Base-by-base conservation (phyloP, 352 stramenopile species). In the Globisporangium abappressorium region DNA sequence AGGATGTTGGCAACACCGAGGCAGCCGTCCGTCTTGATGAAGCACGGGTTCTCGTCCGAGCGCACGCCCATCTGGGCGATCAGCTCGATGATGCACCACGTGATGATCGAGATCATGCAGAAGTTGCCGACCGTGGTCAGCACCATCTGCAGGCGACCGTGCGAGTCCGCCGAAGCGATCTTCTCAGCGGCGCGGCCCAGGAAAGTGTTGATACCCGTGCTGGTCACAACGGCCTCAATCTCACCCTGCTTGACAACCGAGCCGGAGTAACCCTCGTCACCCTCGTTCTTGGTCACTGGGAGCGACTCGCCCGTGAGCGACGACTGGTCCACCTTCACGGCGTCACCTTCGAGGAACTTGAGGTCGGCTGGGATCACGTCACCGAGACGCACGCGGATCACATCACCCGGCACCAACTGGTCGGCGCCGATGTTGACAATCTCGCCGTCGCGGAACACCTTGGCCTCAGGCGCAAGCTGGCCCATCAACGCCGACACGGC, bases 261-360 rank as follows among this genome's bases (percentile, higher is more conserved):
- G 63, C 80, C 80, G 64, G 84, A 95, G 80, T 96, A 92, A 22
- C 82, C 82, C 62, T 91, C 84, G 62, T 95, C 83, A 43, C 82
- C 82, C 54, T 87, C 74, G 69, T 76, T 76, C 83, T 93, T 94
- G 46, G 90, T 93, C 66, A 98, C 94, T 36, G 94, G 92, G 43
- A 98, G 79, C 51, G 93, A 97, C 77, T 98, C 95, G 62, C 95
- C 95, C 54, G 95, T 98, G 18, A 98, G 79, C 38, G 92, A 96
- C 51, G 94, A 94, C 77, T 98, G 90, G 66, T 97, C 88, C 26
- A 96, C 90, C 66, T 96, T 91, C 62, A 98, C 63, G 22, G 75
- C 46, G 41, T 95, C 85, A 20, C 87, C 87, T 56, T 93, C 83
- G 30, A 95, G 78, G 74, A 93, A 89, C 78, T 92, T 90, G 57